phyloP scores from a whole-genome alignment of 805 yeast species.

The Yarrowia sp. region DNA sequence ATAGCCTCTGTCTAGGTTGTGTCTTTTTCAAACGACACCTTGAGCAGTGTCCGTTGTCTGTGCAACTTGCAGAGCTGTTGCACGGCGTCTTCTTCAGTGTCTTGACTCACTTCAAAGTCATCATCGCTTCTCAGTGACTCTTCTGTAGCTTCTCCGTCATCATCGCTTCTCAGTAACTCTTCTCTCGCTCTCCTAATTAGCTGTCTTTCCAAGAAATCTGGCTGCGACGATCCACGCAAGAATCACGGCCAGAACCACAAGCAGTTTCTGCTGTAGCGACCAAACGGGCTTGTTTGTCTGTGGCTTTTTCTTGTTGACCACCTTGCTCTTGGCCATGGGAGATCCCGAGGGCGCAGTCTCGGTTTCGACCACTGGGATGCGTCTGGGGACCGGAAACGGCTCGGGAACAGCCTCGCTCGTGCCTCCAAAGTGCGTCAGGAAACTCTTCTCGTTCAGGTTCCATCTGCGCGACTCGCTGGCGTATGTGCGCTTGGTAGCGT shows the following conservation, averaged over 20 bases:
- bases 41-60: no score
- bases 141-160: no score
- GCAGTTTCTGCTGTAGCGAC: constrained; percentile 1
- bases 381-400: background rate
- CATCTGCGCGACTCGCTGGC: constrained; percentile 63
- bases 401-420: background rate
- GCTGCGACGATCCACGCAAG: constrained; percentile 23
- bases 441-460: constrained; percentile 43
- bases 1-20: background rate
- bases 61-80: no score
- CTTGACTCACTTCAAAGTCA: no score
- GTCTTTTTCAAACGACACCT: background rate
- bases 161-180: no score
- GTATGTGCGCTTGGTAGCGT: constrained; percentile 52
- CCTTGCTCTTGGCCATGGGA: background rate
- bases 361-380: background rate
- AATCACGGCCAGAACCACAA: constrained; percentile 6
- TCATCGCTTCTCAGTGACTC: no score
- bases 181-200: constrained; percentile 2
- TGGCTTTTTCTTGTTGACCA: background rate
- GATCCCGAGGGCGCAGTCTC: background rate
- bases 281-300: background rate
- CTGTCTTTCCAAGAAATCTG: constrained; percentile 9
- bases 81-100: no score
- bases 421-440: constrained; percentile 15